phyloP scores from a whole-genome alignment of 176 grass and related monocot genomes.

The Bolboschoenus planiculmis region DNA sequence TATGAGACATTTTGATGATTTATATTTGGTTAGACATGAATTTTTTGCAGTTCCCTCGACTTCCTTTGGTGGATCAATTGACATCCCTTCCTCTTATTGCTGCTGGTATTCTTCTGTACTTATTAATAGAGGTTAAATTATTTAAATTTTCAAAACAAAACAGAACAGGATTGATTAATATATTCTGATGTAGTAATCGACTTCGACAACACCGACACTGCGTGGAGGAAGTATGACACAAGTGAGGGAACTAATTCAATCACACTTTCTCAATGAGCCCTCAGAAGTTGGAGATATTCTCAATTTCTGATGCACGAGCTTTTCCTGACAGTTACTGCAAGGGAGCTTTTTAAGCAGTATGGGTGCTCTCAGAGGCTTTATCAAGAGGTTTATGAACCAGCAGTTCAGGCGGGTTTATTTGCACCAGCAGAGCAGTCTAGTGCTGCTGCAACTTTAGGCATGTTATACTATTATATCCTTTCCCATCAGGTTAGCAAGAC shows the following conservation, averaged over 20 bases:
- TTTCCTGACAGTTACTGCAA: constrained; percentile 68
- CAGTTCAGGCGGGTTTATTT: constrained; percentile 66
- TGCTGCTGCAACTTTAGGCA: constrained; percentile 71
- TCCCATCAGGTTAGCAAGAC: constrained; percentile 60
- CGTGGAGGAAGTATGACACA: constrained; percentile 84
- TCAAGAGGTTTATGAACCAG: constrained; percentile 53
- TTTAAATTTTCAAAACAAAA: not conserved
- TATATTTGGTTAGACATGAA: constrained; percentile 8
- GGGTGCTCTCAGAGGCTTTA: constrained; percentile 78
- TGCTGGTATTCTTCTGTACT: constrained; percentile 43
- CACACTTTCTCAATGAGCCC: constrained; percentile 19
- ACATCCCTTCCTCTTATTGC: constrained; percentile 74
- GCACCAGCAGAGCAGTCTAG: constrained; percentile 67
- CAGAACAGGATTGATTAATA: constrained; percentile 26
- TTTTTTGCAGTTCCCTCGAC: constrained; percentile 53
- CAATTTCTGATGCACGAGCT: constrained; percentile 29
- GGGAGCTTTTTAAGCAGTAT: constrained; percentile 70
- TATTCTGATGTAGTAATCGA: constrained; percentile 64
- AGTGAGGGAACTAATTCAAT: constrained; percentile 43
- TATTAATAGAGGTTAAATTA: constrained; percentile 7
- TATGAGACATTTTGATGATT: constrained; percentile 22
- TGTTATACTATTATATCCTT: constrained; percentile 83
- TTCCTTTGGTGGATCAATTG: constrained; percentile 72
- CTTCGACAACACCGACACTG: constrained; percentile 80
- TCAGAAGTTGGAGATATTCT: constrained; percentile 27